phyloP scores from a whole-genome alignment of 495 filamentous ascomycete species.

The Aspergillus wentii region DNA sequence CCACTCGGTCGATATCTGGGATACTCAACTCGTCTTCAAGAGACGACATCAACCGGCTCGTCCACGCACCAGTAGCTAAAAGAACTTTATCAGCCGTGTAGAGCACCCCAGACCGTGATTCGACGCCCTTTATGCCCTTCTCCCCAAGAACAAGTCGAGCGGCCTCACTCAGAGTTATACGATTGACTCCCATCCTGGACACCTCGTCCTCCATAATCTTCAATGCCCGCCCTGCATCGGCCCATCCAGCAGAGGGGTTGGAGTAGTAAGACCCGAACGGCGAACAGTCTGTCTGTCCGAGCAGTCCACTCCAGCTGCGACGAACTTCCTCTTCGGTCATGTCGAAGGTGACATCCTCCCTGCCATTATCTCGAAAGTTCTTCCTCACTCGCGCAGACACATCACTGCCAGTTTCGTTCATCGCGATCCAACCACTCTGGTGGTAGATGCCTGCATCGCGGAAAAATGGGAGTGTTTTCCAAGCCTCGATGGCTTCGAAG shows the following conservation, averaged over 20 bases:
- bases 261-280: slow-evolving; percentile 27
- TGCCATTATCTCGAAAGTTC: slow-evolving; percentile 23
- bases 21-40: slow-evolving; percentile 28
- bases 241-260: slow-evolving; percentile 36
- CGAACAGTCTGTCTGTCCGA: slow-evolving; percentile 19
- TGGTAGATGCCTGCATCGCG: slow-evolving; percentile 20
- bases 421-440: slow-evolving; percentile 30
- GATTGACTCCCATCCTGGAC: slow-evolving; percentile 24
- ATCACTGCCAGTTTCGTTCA: slow-evolving; percentile 26
- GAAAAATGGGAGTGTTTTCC: slow-evolving; percentile 19
- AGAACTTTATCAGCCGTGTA: slow-evolving; percentile 41
- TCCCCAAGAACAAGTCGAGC: slow-evolving; percentile 15
- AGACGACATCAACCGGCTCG: slow-evolving; percentile 28
- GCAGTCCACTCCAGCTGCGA: slow-evolving; percentile 21
- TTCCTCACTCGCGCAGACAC: slow-evolving; percentile 20
- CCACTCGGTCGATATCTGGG: slow-evolving; percentile 17
- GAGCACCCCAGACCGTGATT: slow-evolving; percentile 24
- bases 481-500: slow-evolving; percentile 27
- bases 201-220: slow-evolving; percentile 26
- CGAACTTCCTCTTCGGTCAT: slow-evolving; percentile 25
- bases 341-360: slow-evolving; percentile 12
- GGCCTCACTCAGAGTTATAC: slow-evolving; percentile 28
- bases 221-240: slow-evolving; percentile 29
- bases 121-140: slow-evolving; percentile 14
- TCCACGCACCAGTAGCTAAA: slow-evolving; percentile 54